Base-by-base conservation (phyloP, 495 filamentous ascomycete genomes). In the Neurospora tetraspora region DNA sequence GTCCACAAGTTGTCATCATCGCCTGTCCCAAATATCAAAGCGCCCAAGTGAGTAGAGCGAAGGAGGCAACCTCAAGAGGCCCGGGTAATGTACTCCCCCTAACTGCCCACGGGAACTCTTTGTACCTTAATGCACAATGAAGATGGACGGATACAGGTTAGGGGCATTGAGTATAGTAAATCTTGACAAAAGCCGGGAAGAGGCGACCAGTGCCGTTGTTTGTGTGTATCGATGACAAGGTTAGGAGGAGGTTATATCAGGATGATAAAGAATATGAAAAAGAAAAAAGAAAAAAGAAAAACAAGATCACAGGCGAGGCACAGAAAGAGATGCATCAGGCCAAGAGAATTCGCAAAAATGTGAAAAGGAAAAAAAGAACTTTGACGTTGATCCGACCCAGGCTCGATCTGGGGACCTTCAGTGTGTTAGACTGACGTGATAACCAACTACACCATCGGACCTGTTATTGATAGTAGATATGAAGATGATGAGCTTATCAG, bases 401-500 rank as follows among this genome's bases (percentile, higher is more conserved):
- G 75, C 47, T 78, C 61, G 75, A 78, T 75, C 77, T 74, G 77
- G 73, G 71, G 75, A 76, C 75, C 73, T 74, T 74, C 75, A 76
- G 75, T 74, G 73, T 76, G 75, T 74, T 74, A 76, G 75, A 76
- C 74, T 76, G 74, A 76, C 75, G 75, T 76, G 75, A 76, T 78
- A 78, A 78, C 76, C 76, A 78, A 78, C 76, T 78, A 78, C 77
- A 78, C 77, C 77, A 78, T 77, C 75, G 75, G 65, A 77, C 77
- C 77, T 71, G 20, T 20, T 27, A 12, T 68, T 71, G 3, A 71
- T 39, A 14, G 0, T 0, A 5, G 2, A 9, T 0, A 9, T 7
- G 42, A 42, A 37, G 7, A 71, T 34, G 6, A 47, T 4, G 8
- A 39, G 7, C 16, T 36, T 71, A 40, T 38, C n/a, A 27, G 8